Evolutionary conservation across 1,139 yeast species (phyloP).

Genomic region (Wickerhamomyces sp.): DNA sequence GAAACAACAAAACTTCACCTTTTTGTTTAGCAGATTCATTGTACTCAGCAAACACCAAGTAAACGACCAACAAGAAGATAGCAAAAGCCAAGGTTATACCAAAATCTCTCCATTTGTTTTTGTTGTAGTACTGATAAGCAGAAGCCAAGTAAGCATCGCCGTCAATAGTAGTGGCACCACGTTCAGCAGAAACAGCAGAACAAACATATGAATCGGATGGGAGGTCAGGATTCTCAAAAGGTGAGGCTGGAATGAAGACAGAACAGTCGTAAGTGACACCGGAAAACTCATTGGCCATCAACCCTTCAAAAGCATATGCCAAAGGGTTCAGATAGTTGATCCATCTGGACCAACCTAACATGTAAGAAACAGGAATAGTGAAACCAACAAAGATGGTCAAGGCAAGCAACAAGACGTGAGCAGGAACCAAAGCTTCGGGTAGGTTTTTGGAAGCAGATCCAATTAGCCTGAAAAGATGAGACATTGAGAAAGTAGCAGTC

Average conservation of each 20-base stretch:
- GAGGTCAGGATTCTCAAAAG: constrained; percentile 31
- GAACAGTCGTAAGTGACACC: constrained; percentile 39
- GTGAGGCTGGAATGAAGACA: constrained; percentile 40
- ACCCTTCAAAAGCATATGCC: constrained; percentile 61
- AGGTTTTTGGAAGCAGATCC: constrained; percentile 61
- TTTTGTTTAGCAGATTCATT: constrained; percentile 75
- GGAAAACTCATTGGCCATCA: constrained; percentile 51
- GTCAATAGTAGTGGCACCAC: constrained; percentile 48
- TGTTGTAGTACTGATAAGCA: constrained; percentile 47
- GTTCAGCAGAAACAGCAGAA: constrained; percentile 53
- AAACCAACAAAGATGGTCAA: constrained; percentile 74
- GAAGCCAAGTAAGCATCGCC: constrained; percentile 58
- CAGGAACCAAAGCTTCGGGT: constrained; percentile 70
- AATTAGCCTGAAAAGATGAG: constrained; percentile 65
- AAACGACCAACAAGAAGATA: constrained; percentile 28
- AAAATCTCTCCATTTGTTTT: constrained; percentile 79
- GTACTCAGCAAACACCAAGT: constrained; percentile 51
- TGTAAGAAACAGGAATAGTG: constrained; percentile 58
- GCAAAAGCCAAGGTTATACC: constrained; percentile 50
- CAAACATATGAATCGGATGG: constrained; percentile 48
- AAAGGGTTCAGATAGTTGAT: constrained; percentile 69
- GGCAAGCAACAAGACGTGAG: constrained; percentile 55
- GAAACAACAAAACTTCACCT: constrained; percentile 77
- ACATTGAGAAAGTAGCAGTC: constrained; percentile 56
- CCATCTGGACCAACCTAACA: constrained; percentile 82